phyloP scores from a whole-genome alignment of 2,329 filamentous ascomycete genomes.

The Epichloe aotearoae region DNA sequence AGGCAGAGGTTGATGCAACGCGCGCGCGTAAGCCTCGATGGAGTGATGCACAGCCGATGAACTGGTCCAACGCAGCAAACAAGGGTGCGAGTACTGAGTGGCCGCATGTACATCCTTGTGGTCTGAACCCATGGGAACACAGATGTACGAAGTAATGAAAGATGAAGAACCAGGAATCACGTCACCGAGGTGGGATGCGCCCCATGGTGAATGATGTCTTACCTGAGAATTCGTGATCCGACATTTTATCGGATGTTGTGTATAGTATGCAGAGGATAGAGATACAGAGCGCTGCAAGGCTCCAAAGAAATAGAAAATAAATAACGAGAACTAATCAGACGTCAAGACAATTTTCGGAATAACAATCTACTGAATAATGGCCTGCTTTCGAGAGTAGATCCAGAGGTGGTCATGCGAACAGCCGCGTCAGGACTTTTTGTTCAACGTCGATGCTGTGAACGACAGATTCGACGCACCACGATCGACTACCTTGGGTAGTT shows the following conservation, averaged over 20 bases:
- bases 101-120: background rate
- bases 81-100: conserved; percentile 2
- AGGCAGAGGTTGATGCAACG: background rate
- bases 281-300: background rate
- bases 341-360: background rate
- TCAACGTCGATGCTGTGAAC: background rate
- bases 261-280: background rate
- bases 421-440: background rate
- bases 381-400: too few species aligned
- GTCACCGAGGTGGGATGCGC: background rate
- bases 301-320: background rate
- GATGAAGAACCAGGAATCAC: background rate
- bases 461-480: conserved; percentile 1
- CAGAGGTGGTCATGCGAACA: background rate
- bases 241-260: conserved; percentile 31
- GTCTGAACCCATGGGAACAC: background rate
- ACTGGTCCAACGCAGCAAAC: background rate
- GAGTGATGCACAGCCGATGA: conserved; percentile 1
- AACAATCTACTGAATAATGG: too few species aligned
- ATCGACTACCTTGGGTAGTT: background rate
- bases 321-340: background rate
- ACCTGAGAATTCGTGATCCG: conserved; percentile 54
- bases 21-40: background rate
- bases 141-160: background rate
- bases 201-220: conserved; percentile 14